Evolutionary conservation across 2,329 filamentous ascomycete genomes (phyloP).

Genomic region (Fusarium pilosicola): DNA sequence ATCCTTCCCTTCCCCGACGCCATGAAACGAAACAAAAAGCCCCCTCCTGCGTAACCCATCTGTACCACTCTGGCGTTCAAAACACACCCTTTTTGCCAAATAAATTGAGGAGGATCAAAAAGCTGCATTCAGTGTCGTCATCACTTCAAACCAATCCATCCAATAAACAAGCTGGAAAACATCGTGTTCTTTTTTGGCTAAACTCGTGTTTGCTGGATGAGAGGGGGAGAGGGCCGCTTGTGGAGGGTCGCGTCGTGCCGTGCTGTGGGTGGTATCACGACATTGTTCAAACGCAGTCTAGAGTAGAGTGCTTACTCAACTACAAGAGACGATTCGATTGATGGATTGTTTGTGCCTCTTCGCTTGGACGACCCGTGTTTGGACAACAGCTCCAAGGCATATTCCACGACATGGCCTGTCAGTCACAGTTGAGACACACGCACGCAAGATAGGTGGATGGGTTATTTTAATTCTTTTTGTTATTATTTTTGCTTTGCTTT

Average conservation of each 20-base stretch:
- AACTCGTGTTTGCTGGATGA: slow-evolving; percentile 1
- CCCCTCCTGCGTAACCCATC: neutral
- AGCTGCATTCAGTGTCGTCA: neutral
- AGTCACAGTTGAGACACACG: neutral
- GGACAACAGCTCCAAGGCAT: neutral
- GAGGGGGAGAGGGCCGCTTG: neutral
- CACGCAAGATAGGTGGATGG: neutral
- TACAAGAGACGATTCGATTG: neutral
- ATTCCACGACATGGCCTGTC: slow-evolving; percentile 19
- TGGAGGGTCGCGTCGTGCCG: slow-evolving; percentile 31
- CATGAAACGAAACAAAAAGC: slow-evolving; percentile 18
- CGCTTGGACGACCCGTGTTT: slow-evolving; percentile 29
- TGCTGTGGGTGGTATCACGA: slow-evolving; percentile 17
- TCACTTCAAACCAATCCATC: neutral
- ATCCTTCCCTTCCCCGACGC: slow-evolving; percentile 11
- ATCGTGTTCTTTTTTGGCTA: neutral
- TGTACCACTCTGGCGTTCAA: neutral
- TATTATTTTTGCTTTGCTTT: neutral
- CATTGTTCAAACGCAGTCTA: neutral
- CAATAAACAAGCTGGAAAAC: neutral
- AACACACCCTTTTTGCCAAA: neutral
- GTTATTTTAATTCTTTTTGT: slow-evolving; percentile 27
- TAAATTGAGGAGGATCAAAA: neutral
- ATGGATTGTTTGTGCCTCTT: slow-evolving; percentile 4
- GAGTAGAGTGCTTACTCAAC: neutral